Evolutionary conservation across 192 early-diverging fungal species (phyloP).

Genomic region (Coemansia sp.): DNA sequence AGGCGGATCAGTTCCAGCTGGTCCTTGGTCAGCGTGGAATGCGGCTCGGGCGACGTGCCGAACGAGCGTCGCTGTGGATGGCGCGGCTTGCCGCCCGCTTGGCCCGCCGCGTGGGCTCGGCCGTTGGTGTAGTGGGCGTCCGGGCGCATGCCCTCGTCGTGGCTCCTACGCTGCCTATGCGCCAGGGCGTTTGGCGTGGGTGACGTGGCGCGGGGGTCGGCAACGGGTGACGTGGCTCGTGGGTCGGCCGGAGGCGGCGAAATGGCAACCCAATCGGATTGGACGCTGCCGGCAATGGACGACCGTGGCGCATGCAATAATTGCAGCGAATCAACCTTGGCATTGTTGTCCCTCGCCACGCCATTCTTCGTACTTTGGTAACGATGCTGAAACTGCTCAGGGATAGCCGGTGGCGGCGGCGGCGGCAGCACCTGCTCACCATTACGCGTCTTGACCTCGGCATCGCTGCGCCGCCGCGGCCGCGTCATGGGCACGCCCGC

Average conservation of each 20-base stretch:
- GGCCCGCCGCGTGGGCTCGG: no score
- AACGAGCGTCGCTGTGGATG: background rate
- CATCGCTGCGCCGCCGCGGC: slow-evolving; percentile 34
- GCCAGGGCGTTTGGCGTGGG: background rate
- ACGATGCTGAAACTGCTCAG: slow-evolving; percentile 16
- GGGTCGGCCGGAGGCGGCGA: slow-evolving; percentile 11
- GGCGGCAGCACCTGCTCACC: slow-evolving; percentile 2
- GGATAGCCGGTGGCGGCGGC: slow-evolving; percentile 8
- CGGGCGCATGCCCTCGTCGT: slow-evolving; percentile 2
- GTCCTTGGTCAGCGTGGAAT: slow-evolving; percentile 12
- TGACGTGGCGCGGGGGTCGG: no score
- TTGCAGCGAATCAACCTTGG: background rate
- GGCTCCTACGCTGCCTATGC: slow-evolving; percentile 21
- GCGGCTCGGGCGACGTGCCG: slow-evolving; percentile 9
- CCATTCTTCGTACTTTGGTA: slow-evolving; percentile 1
- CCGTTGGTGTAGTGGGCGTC: background rate
- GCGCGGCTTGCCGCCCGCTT: no score
- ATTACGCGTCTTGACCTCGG: slow-evolving; percentile 33
- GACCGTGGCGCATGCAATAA: slow-evolving; percentile 5
- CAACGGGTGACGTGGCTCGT: no score
- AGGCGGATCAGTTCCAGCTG: slow-evolving; percentile 26
- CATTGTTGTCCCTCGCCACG: background rate
- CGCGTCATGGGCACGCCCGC: background rate
- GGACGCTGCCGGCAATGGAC: background rate
- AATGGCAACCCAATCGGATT: slow-evolving; percentile 9